Evolutionary conservation across 768 basidiomycete genomes (phyloP).

Genomic region (Strobilomyces confusus): DNA sequence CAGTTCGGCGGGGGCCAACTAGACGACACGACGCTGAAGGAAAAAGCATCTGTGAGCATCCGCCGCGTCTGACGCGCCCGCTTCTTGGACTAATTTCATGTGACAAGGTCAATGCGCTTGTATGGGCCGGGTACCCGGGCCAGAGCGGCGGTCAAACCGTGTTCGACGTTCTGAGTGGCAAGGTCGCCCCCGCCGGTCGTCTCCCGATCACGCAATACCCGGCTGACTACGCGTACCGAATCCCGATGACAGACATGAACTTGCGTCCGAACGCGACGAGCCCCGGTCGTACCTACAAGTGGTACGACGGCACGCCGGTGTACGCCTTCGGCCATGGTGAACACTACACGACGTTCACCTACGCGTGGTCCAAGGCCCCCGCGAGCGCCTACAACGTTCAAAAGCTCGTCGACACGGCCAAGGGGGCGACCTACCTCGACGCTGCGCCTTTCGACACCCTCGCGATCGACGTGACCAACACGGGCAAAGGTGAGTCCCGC

Average conservation of each 20-base stretch:
- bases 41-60: constrained; percentile 35
- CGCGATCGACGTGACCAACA: constrained; percentile 45
- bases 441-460: constrained; percentile 47
- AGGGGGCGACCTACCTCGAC: constrained; percentile 31
- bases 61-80: neutral
- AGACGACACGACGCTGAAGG: constrained; percentile 45
- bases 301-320: neutral
- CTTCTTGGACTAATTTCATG: neutral
- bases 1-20: constrained; percentile 59
- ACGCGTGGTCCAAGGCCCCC: constrained; percentile 35
- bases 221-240: constrained; percentile 39
- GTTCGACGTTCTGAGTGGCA: constrained; percentile 49
- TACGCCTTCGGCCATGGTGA: neutral
- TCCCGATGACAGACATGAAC: neutral
- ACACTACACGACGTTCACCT: neutral
- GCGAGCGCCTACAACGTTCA: constrained; percentile 39
- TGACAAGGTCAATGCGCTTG: constrained; percentile 27
- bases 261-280: neutral
- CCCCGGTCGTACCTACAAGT: neutral
- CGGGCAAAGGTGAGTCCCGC: constrained; percentile 29
- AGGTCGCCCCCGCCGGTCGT: constrained; percentile 51
- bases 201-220: constrained; percentile 54
- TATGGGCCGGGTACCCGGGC: constrained; percentile 37
- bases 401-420: constrained; percentile 31
- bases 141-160: constrained; percentile 46